Conservation (phyloP, 306 rosid species). For the Gillenia trifoliata region DNA sequence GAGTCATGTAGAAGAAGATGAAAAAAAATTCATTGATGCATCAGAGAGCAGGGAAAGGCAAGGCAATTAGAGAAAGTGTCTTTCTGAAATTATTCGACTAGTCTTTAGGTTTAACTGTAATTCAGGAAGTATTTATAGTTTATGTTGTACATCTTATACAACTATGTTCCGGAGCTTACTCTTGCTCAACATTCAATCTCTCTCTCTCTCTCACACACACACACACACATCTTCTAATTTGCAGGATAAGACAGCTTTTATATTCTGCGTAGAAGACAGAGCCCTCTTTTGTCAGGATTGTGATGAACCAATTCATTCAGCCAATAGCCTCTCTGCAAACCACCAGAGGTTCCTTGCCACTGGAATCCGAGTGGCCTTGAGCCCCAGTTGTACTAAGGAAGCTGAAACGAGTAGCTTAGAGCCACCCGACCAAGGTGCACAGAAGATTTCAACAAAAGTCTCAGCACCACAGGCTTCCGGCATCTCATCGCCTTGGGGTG, state of each 20-base stretch:
- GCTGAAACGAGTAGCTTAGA: slow-evolving; percentile 42
- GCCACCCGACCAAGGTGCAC: slow-evolving; percentile 57
- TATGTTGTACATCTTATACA: background rate
- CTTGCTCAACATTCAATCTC: background rate
- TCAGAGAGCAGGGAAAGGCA: background rate
- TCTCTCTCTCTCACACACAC: too few relatives aligned
- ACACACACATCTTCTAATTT: slow-evolving; percentile 12
- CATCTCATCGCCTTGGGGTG: slow-evolving; percentile 69
- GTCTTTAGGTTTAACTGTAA: background rate
- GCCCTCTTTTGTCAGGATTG: slow-evolving; percentile 94
- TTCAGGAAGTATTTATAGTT: background rate
- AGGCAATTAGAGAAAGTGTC: background rate
- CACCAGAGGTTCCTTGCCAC: slow-evolving; percentile 95
- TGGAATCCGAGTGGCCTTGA: slow-evolving; percentile 76
- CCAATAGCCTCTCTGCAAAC: slow-evolving; percentile 71
- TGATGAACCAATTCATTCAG: slow-evolving; percentile 77
- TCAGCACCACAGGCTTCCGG: slow-evolving; percentile 50
- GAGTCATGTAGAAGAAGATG: background rate
- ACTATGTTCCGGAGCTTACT: background rate
- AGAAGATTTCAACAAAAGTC: slow-evolving; percentile 39
- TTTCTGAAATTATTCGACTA: background rate
- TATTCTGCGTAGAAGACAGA: slow-evolving; percentile 95
- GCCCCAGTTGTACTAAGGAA: slow-evolving; percentile 53
- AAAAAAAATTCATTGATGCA: background rate
- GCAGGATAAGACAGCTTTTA: slow-evolving; percentile 93